A percentile compares a stretch with the other conserved stretches of the same genome.
phyloP scores from a whole-genome alignment of 2,329 filamentous ascomycete genomes.

The Taxawa tesnikishii region DNA sequence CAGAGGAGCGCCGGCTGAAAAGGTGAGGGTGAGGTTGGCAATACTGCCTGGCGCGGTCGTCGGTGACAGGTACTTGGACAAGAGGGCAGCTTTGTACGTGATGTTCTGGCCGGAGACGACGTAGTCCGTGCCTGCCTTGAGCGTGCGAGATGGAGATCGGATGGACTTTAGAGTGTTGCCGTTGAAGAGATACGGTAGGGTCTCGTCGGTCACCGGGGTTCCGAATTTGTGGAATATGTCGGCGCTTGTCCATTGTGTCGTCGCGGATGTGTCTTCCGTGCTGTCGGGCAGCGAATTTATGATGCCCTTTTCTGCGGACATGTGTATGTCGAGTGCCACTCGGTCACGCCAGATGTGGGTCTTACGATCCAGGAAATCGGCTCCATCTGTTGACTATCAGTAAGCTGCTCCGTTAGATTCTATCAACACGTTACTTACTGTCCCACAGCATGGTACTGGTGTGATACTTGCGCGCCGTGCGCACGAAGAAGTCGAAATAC shows the following conservation, averaged over 20 bases:
- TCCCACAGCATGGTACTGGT: slow-evolving; percentile 46
- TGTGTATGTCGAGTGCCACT: slow-evolving; percentile 35
- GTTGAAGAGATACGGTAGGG: slow-evolving; percentile 40
- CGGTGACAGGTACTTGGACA: slow-evolving; percentile 31
- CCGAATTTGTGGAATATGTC: slow-evolving; percentile 43
- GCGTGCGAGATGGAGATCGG: too few relatives aligned
- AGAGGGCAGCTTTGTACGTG: slow-evolving; percentile 35
- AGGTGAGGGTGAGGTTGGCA: slow-evolving; percentile 39
- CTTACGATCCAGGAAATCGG: slow-evolving; percentile 41
- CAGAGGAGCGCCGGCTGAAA: slow-evolving; percentile 38
- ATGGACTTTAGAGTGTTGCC: slow-evolving; percentile 37
- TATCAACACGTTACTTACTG: too few relatives aligned
- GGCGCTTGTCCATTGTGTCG: slow-evolving; percentile 37
- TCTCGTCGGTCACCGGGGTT: slow-evolving; percentile 27
- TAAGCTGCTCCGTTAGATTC: too few relatives aligned
- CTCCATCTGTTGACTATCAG: too few relatives aligned
- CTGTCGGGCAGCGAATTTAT: slow-evolving; percentile 40
- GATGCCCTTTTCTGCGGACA: slow-evolving; percentile 30
- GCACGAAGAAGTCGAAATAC: slow-evolving; percentile 43
- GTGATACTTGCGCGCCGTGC: slow-evolving; percentile 36
- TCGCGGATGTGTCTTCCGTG: slow-evolving; percentile 34
- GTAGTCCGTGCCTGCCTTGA: slow-evolving; percentile 34
- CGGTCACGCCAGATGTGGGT: slow-evolving; percentile 39
- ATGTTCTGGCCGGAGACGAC: slow-evolving; percentile 31
- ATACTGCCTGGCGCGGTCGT: slow-evolving; percentile 32